A percentile compares a stretch with the other conserved stretches of the same genome.
phyloP scores from a whole-genome alignment of 129 eudicot species.

The Flaveria sonorensis region DNA sequence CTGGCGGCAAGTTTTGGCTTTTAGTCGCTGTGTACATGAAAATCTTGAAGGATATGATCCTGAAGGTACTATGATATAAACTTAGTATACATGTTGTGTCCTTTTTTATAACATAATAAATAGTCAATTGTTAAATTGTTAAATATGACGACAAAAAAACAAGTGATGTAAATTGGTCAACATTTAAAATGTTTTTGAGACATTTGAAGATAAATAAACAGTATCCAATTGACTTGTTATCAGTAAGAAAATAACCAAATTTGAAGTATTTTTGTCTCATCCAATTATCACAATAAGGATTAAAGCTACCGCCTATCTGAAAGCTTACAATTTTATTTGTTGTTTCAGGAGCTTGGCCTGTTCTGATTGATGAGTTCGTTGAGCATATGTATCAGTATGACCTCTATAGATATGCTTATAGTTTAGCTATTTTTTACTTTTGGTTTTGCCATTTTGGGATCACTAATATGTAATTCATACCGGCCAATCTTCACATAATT shows the following conservation, averaged over 20 bases:
- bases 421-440: not conserved
- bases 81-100: not conserved
- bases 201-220: not conserved
- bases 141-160: not conserved
- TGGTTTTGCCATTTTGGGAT: not conserved
- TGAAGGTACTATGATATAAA: slow-evolving; percentile 57
- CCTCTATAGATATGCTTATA: not conserved
- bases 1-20: slow-evolving; percentile 94
- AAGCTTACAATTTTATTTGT: not conserved
- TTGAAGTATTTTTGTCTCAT: not conserved
- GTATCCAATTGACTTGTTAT: not conserved
- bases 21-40: slow-evolving; percentile 96
- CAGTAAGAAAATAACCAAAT: not conserved
- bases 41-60: slow-evolving; percentile 97
- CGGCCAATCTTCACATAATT: not conserved
- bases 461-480: not conserved
- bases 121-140: not conserved
- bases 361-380: slow-evolving; percentile 91
- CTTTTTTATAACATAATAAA: not conserved
- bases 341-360: slow-evolving; percentile 92
- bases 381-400: slow-evolving; percentile 93
- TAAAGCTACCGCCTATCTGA: not conserved
- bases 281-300: not conserved
- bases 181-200: not conserved
- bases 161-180: not conserved